phyloP scores from a whole-genome alignment of 1,284 basidiomycete genomes.

The Sphagnurus paluster region DNA sequence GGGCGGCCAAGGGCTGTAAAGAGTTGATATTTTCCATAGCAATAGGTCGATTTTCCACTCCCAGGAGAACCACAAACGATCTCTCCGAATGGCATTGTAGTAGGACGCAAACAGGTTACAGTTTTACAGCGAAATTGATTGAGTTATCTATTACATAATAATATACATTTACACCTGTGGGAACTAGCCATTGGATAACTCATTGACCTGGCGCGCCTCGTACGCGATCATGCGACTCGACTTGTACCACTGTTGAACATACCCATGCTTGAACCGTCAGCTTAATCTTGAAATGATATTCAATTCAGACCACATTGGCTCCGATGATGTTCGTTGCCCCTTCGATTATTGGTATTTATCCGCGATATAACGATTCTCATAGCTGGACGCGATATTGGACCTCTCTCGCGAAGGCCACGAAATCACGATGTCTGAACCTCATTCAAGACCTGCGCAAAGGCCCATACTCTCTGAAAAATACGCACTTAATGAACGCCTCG shows the following conservation, averaged over 20 bases:
- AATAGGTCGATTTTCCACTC: constrained; percentile 93
- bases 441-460: background rate
- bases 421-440: background rate
- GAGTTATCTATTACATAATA: too few relatives aligned
- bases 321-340: constrained; percentile 29
- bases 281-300: constrained; percentile 4
- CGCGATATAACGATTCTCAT: background rate
- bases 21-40: constrained; percentile 91
- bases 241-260: too few relatives aligned
- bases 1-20: constrained; percentile 86
- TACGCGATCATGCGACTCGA: background rate
- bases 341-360: background rate
- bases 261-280: background rate
- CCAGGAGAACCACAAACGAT: constrained; percentile 92
- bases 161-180: too few relatives aligned
- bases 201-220: background rate
- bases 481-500: constrained; percentile 35
- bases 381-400: constrained; percentile 25
- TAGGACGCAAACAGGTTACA: background rate
- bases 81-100: constrained; percentile 78
- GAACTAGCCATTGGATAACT: background rate
- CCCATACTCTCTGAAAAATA: constrained; percentile 23
- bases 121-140: too few relatives aligned
- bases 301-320: constrained; percentile 22
- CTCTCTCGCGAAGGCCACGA: constrained; percentile 18